Conservation (phyloP, 805 yeast species). For the Candida piceae region DNA sequence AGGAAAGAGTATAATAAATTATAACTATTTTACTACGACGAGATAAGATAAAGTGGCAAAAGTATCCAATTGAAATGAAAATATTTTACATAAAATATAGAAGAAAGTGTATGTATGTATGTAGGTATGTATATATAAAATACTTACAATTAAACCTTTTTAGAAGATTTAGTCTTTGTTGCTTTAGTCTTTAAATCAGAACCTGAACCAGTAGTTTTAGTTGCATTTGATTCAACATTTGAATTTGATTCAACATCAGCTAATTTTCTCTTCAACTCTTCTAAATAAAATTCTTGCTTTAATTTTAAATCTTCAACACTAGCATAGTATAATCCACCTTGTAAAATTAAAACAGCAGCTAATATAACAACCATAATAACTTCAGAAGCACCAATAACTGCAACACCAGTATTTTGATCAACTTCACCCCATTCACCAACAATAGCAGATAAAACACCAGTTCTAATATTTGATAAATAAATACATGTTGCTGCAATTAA, state of each 20-base stretch:
- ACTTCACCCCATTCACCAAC: conserved; percentile 93
- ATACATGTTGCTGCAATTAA: conserved; percentile 69
- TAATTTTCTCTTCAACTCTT: conserved; percentile 21
- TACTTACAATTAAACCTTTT: conserved; percentile 14
- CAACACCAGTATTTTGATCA: conserved; percentile 76
- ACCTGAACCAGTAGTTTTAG: conserved; percentile 6
- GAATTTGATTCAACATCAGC: conserved; percentile 13
- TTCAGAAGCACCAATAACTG: conserved; percentile 87
- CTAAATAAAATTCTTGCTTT: conserved; percentile 22
- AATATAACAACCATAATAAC: conserved; percentile 67
- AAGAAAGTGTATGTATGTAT: too few species aligned
- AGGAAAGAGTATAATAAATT: too few species aligned
- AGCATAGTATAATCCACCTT: conserved; percentile 87
- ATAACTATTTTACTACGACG: too few species aligned
- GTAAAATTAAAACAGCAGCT: conserved; percentile 77
- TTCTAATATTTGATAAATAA: conserved; percentile 79
- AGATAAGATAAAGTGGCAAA: background rate
- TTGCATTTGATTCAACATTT: conserved; percentile 15
- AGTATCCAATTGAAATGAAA: too few species aligned
- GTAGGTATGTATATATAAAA: too few species aligned
- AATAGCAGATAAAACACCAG: conserved; percentile 67
- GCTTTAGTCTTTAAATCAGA: conserved; percentile 5
- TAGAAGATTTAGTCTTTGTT: conserved; percentile 17
- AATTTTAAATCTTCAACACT: conserved; percentile 24
- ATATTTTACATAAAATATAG: too few species aligned